phyloP scores from a whole-genome alignment of 371 early-diverging fungal species.

The Phascolomyces articulosus region DNA sequence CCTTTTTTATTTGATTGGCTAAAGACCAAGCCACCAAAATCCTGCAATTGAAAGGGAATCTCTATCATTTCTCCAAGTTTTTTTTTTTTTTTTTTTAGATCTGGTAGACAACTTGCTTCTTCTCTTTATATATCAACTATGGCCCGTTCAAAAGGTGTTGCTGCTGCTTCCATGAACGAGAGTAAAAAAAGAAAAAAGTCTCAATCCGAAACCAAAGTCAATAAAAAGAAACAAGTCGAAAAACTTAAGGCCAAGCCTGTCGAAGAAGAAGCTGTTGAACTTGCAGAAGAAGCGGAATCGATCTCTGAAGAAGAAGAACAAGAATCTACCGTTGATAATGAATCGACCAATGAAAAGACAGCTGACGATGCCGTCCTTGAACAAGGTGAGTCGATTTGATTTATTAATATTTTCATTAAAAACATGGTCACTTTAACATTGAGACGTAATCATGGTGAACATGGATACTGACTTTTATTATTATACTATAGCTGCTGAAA shows the following conservation, averaged over 20 bases:
- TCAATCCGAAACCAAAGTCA: slow-evolving; percentile 1
- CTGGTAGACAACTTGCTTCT: too few species aligned
- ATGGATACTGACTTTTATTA: background rate
- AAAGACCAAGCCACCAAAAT: background rate
- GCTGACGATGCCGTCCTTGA: background rate
- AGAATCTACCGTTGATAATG: too few species aligned
- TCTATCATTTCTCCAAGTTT: background rate
- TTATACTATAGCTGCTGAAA: background rate
- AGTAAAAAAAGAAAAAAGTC: slow-evolving; percentile 14
- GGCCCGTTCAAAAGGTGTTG: too few species aligned
- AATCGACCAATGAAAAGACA: background rate
- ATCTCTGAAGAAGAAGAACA: slow-evolving; percentile 2
- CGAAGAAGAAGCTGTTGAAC: slow-evolving; percentile 10
- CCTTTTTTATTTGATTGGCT: too few species aligned
- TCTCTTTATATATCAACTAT: too few species aligned
- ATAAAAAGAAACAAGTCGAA: slow-evolving; percentile 16
- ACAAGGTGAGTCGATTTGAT: slow-evolving; percentile 10
- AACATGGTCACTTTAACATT: too few species aligned
- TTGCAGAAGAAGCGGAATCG: slow-evolving; percentile 12
- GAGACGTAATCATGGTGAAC: too few species aligned
- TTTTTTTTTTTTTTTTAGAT: background rate
- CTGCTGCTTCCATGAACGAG: too few species aligned
- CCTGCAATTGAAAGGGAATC: background rate
- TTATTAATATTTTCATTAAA: too few species aligned
- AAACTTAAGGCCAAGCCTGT: background rate